Base-by-base conservation (phyloP, 2,329 filamentous ascomycete genomes). In the Plectosphaerella plurivora region DNA sequence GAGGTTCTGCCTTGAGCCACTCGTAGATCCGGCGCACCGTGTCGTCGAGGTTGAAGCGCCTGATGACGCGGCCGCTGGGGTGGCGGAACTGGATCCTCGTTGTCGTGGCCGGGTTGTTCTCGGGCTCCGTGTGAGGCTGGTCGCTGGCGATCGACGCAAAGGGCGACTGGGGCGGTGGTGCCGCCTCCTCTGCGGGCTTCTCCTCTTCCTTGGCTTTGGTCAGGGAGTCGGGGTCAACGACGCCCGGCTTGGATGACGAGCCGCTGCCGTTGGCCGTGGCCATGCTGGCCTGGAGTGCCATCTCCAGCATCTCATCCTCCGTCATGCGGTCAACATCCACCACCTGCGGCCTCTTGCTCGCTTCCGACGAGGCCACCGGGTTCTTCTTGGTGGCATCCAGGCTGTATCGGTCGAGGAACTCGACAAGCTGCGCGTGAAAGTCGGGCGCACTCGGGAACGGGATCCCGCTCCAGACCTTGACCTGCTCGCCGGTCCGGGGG, bases 371-470 rank as follows among this genome's bases (percentile, higher is more conserved):
- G 22, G 91, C 87, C 5, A 99, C 91, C 0, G 94, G 94, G 64
- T 99, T 99, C 73, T 95, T 96, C 66, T 88, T 93, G 63, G 90
- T 87, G 45, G 84, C 83, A 28, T 88, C 90, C 49, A 99, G 76
- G 65, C 92, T 97, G 73, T 97, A 99, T 22, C 94, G 84, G 65
- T 97, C 94, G n/a, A 99, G 81, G 62, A 99, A 99, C 69, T 97
- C 93, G 63, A 91, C 89, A 2, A 99, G 78, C 65, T 97, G 90
- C 64, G 91, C 90, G 55, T 96, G 82, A 61, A 99, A 97, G 14
- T 97, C 92, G 10, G 80, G 68, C 1, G 91, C 74, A 39, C 79
- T 81, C 1, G 92, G 86, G 51, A 92, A 89, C 1, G 92, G 90
- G 9, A 83, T 79, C 1, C 93, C 92, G 14, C 89, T 91, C 93